These are phyloP conservation scores for Lumnitzera littorea DNA, from an alignment of 345 rosid genomes.

Conservation along the genomic window DNA sequence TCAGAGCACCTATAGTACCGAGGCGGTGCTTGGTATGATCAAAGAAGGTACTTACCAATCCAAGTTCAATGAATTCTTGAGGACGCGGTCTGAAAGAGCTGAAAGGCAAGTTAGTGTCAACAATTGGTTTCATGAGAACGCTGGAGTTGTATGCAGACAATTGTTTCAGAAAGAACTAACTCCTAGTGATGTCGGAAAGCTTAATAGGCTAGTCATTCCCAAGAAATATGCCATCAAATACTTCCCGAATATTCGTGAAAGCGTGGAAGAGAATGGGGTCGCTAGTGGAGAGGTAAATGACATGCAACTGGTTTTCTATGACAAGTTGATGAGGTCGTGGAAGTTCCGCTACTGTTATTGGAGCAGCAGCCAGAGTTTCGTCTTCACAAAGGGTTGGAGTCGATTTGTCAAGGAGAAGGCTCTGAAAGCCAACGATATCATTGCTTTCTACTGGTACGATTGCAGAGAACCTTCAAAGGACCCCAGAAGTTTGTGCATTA, in stretches of 20 bases:
- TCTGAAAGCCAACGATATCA: constrained; percentile 44
- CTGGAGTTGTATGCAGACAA: constrained; percentile 21
- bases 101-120: constrained; percentile 13
- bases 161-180: constrained; percentile 73
- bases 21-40: constrained; percentile 43
- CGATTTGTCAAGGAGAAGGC: constrained; percentile 59
- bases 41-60: constrained; percentile 57
- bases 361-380: constrained; percentile 85
- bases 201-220: constrained; percentile 82
- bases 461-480: constrained; percentile 5
- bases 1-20: constrained; percentile 29
- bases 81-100: constrained; percentile 8
- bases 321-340: constrained; percentile 64
- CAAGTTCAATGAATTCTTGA: constrained; percentile 36
- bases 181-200: constrained; percentile 84
- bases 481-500: constrained; percentile 26
- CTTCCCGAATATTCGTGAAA: constrained; percentile 32
- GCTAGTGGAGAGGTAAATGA: constrained; percentile 12
- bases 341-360: constrained; percentile 83
- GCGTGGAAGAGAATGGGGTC: constrained; percentile 6
- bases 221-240: constrained; percentile 57
- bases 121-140: constrained; percentile 8
- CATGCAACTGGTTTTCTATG: constrained; percentile 44
- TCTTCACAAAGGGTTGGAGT: constrained; percentile 87
- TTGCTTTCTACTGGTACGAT: constrained; percentile 41